Evolutionary conservation across 2,329 filamentous ascomycete genomes (phyloP), one percentile per base, ranked within the genome.

Genomic region (Aspergillus floridensis): DNA sequence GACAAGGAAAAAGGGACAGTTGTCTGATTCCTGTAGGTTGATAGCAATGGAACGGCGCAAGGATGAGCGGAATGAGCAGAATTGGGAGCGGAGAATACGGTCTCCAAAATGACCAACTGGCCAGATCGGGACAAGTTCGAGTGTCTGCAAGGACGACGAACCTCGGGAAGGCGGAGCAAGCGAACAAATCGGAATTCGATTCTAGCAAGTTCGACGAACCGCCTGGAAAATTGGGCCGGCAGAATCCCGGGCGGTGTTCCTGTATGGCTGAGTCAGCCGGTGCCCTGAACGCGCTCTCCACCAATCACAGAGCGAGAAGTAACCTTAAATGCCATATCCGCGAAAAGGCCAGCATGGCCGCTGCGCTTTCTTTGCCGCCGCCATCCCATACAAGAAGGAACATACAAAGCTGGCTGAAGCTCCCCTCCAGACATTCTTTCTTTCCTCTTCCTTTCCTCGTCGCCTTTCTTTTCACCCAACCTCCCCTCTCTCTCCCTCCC

Each of bases 321-420:
- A 74, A 64, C 72, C 74, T 73, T 68, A 70, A 68, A 69, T 65
- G 60, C 56, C 53, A 29, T 29, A 46, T 46, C 50, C 53, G 58
- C 61, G 74, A 78, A 78, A 77, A 78, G 76, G 76, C 75, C 76
- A 78, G 71, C 70, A 72, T 78, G 75, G 76, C 73, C 72, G 72
- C 71, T 72, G 68, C 63, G 67, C 62, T 61, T 66, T 61, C 63
- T 70, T 67, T 63, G 68, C 67, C 65, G 65, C 65, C 61, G 54
- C 31, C 62, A 57, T 59, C 62, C 66, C 65, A 71, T 74, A 72
- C 70, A 74, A 74, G 71, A 62, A 67, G 32, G 59, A 74, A 72
- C 69, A 29, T 74, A 73, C 70, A 62, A 67, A 16, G 58, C 62
- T 59, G 58, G 49, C 58, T 59, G 53, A 56, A 59, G 62, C 61